These are phyloP conservation scores for Microcyclospora pomicola DNA, from an alignment of 2,329 filamentous ascomycete genomes.

Conservation along the genomic window DNA sequence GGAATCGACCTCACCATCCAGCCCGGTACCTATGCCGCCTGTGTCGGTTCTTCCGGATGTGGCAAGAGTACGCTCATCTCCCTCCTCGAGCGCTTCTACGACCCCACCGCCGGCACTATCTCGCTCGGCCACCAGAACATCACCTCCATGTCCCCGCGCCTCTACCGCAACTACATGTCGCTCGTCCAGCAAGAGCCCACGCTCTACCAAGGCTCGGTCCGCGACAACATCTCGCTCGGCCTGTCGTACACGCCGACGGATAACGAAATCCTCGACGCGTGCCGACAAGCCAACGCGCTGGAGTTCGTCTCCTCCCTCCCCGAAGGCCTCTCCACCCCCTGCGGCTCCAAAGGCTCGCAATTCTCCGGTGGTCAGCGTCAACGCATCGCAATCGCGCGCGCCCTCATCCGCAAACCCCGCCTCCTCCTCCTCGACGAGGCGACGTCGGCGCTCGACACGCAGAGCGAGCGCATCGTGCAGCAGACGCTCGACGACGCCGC, in stretches of 20 bases:
- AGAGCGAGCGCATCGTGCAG: conserved; percentile 54
- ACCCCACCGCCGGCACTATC: conserved; percentile 27
- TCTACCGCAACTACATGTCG: conserved; percentile 51
- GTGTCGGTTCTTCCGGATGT: conserved; percentile 36
- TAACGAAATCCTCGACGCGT: conserved; percentile 33
- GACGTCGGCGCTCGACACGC: conserved; percentile 47
- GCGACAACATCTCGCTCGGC: conserved; percentile 42
- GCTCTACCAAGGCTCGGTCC: conserved; percentile 54
- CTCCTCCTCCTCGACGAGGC: conserved; percentile 47
- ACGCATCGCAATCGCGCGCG: conserved; percentile 41
- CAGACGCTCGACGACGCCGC: conserved; percentile 47
- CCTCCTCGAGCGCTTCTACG: conserved; percentile 35
- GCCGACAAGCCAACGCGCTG: conserved; percentile 38
- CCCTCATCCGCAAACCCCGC: conserved; percentile 38
- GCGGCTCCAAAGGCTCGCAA: conserved; percentile 35
- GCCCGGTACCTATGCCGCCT: conserved; percentile 30
- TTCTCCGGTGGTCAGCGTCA: conserved; percentile 44
- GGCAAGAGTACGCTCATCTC: conserved; percentile 35
- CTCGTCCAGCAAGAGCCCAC: conserved; percentile 64
- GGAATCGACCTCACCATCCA: conserved; percentile 16
- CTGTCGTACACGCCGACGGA: conserved; percentile 25
- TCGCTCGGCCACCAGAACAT: conserved; percentile 46
- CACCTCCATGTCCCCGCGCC: conserved; percentile 41
- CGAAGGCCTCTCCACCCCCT: conserved; percentile 36
- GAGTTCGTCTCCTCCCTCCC: conserved; percentile 41